Percentiles rank a stretch among this genome's conserved stretches.
Evolutionary conservation across 2,329 filamentous ascomycete genomes (phyloP).

Genomic region (Biscogniauxia marginata): DNA sequence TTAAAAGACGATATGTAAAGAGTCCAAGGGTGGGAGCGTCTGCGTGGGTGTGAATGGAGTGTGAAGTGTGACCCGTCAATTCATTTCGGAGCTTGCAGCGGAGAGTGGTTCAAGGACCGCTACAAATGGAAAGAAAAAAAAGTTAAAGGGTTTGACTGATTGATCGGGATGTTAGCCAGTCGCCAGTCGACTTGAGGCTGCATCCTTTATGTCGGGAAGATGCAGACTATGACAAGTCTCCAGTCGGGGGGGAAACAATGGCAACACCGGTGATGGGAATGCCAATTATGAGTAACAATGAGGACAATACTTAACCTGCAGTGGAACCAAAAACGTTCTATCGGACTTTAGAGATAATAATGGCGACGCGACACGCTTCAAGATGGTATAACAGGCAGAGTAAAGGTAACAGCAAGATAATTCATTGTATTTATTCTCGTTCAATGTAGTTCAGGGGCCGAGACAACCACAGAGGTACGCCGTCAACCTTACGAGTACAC

Average conservation of each 20-base stretch:
- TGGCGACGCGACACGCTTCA: background rate
- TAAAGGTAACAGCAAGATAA: background rate
- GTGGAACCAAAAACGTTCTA: slow-evolving; percentile 20
- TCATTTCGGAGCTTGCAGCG: slow-evolving; percentile 1
- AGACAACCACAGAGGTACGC: background rate
- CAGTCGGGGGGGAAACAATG: slow-evolving; percentile 3
- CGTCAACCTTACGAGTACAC: background rate
- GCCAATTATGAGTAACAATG: background rate
- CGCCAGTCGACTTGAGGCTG: background rate
- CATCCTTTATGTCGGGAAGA: slow-evolving; percentile 1
- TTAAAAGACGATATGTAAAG: background rate
- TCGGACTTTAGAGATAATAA: slow-evolving; percentile 3
- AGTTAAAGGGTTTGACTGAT: background rate
- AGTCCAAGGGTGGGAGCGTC: background rate
- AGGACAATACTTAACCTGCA: slow-evolving; percentile 7
- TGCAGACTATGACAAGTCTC: slow-evolving; percentile 11
- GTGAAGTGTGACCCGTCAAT: slow-evolving; percentile 9
- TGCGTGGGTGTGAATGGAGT: background rate
- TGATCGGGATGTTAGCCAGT: slow-evolving; percentile 8
- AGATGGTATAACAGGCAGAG: background rate
- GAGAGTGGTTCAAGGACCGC: slow-evolving; percentile 1
- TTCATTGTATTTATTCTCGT: background rate
- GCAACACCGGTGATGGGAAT: background rate
- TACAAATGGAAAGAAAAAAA: background rate
- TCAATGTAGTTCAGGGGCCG: background rate